Evolutionary conservation across 805 yeast genomes (phyloP).

Genomic region (Nakazawaea pomicola): DNA sequence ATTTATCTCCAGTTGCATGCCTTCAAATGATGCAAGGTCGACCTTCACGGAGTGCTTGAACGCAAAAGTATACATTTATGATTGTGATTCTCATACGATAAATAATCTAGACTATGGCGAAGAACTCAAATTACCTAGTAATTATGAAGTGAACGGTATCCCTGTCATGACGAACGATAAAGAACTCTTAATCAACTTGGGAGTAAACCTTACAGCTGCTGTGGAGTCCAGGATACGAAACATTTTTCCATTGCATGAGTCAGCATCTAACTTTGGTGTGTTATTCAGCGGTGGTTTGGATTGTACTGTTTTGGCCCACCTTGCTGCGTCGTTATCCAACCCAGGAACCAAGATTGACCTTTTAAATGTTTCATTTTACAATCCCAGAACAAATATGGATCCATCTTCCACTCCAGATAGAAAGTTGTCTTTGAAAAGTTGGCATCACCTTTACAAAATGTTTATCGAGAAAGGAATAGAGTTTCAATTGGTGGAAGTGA

Average conservation of each 20-base stretch:
- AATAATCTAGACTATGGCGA: conserved; percentile 15
- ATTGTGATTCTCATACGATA: conserved; percentile 21
- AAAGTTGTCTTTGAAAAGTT: conserved; percentile 60
- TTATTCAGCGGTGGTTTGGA: conserved; percentile 95
- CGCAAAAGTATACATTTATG: conserved; percentile 43
- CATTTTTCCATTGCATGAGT: conserved; percentile 49
- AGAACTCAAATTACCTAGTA: conserved; percentile 15
- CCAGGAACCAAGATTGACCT: conserved; percentile 52
- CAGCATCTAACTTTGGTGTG: conserved; percentile 43
- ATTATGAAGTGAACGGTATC: conserved; percentile 15
- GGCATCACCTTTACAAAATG: conserved; percentile 40
- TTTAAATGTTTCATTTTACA: conserved; percentile 90
- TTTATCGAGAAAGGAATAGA: conserved; percentile 31
- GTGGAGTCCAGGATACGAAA: conserved; percentile 50
- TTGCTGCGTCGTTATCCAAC: conserved; percentile 32
- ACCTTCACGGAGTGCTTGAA: conserved; percentile 50
- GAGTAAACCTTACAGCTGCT: conserved; percentile 28
- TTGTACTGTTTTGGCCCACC: conserved; percentile 73
- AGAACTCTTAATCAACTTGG: conserved; percentile 17
- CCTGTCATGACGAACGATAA: neutral
- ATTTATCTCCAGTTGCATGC: conserved; percentile 44
- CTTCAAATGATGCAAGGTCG: conserved; percentile 20
- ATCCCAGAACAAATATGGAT: conserved; percentile 63
- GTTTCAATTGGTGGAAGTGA: conserved; percentile 59
- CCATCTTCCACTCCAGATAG: conserved; percentile 85